Conservation (phyloP, 495 filamentous ascomycete genomes). For the Trichoderma orchidacearum region DNA sequence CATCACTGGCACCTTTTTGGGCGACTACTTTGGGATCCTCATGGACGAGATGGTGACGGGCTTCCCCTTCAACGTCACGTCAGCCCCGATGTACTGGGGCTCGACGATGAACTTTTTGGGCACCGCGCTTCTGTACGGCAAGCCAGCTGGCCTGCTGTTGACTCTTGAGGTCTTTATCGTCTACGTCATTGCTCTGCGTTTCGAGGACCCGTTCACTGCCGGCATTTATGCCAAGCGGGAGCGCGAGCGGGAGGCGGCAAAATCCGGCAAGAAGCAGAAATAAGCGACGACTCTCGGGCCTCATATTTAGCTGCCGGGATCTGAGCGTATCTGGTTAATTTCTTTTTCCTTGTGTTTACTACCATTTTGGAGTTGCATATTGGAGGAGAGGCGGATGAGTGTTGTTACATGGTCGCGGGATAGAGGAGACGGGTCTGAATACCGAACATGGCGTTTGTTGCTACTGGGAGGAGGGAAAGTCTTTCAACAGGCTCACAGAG, state of each 20-base stretch:
- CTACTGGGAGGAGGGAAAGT: neutral
- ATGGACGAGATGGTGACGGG: constrained; percentile 88
- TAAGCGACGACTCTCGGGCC: constrained; percentile 7
- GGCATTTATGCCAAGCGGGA: constrained; percentile 91
- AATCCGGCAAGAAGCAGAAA: constrained; percentile 28
- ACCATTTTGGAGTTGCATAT: too few relatives aligned
- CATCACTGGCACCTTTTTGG: constrained; percentile 90
- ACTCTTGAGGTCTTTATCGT: constrained; percentile 60
- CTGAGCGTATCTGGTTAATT: too few relatives aligned
- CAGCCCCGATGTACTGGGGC: constrained; percentile 94
- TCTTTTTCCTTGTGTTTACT: too few relatives aligned
- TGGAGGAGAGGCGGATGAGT: neutral
- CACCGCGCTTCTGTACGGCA: constrained; percentile 75
- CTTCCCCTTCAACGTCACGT: constrained; percentile 90
- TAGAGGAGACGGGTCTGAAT: neutral
- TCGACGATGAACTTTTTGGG: constrained; percentile 85
- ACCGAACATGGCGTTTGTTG: neutral
- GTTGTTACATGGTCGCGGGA: too few relatives aligned
- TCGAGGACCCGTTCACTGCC: constrained; percentile 94
- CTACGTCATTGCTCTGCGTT: constrained; percentile 73
- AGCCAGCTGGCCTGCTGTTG: constrained; percentile 73
- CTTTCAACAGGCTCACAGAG: neutral
- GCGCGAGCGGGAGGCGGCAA: constrained; percentile 25
- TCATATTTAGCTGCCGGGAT: neutral
- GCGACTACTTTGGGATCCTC: constrained; percentile 96